Evolutionary conservation across 1,139 yeast species (phyloP).

Genomic region (Petasospora rhodanensis): DNA sequence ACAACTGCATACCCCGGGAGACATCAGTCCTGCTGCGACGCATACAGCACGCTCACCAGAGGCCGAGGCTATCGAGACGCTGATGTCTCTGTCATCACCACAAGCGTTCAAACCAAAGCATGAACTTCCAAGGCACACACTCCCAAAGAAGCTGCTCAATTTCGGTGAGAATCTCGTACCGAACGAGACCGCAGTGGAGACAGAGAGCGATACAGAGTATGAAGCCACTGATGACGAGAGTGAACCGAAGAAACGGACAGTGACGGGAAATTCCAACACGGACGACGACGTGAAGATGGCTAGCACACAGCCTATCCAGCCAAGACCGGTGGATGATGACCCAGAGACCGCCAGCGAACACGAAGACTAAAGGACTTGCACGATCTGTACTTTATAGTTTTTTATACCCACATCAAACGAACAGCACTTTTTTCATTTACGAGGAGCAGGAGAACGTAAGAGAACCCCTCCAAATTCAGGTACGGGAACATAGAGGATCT

Average conservation of each 20-base stretch:
- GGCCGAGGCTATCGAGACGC: conserved; percentile 42
- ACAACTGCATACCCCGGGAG: not conserved
- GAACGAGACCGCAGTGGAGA: conserved; percentile 11
- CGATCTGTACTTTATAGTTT: too few relatives aligned
- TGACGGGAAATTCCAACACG: not conserved
- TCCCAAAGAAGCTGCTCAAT: too few relatives aligned
- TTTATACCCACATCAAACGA: too few relatives aligned
- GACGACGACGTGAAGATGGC: too few relatives aligned
- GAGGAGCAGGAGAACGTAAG: too few relatives aligned
- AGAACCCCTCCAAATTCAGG: too few relatives aligned
- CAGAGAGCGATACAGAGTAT: conserved; percentile 18
- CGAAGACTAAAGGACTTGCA: conserved; percentile 8
- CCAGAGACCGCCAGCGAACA: conserved; percentile 14
- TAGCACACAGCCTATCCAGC: too few relatives aligned
- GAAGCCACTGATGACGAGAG: conserved; percentile 14
- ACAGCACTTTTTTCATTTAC: too few relatives aligned
- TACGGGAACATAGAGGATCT: too few relatives aligned
- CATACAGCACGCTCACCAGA: conserved; percentile 24
- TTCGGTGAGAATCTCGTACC: conserved; percentile 17
- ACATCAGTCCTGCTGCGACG: conserved; percentile 5
- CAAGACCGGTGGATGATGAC: too few relatives aligned
- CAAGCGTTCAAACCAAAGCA: conserved; percentile 21
- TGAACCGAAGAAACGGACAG: too few relatives aligned
- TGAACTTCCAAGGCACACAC: conserved; percentile 18
- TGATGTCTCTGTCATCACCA: conserved; percentile 44